phyloP scores from a whole-genome alignment of 108 stramenopile genomes.

The Nitzschia putrida region DNA sequence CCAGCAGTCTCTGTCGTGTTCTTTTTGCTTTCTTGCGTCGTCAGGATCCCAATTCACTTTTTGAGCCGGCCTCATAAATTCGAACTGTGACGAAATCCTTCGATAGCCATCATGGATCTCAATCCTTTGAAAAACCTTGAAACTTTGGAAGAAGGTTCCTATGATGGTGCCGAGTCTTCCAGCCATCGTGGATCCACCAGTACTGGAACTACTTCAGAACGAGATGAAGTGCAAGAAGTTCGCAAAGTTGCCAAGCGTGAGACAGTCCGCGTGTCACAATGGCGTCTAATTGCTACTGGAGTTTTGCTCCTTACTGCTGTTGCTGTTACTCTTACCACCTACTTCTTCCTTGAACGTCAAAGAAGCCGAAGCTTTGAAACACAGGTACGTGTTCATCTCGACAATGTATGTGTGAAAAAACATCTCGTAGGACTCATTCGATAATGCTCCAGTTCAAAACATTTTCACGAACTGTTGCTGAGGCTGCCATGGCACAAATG shows the following conservation, averaged over 20 bases:
- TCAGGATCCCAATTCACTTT: too few species aligned
- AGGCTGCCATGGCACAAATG: background rate
- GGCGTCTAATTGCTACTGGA: background rate
- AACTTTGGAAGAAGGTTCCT: too few species aligned
- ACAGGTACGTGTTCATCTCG: background rate
- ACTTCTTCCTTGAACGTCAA: background rate
- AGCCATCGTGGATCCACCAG: too few species aligned
- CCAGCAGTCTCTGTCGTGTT: too few species aligned
- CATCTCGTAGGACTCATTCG: too few species aligned
- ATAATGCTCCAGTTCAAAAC: background rate
- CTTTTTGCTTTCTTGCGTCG: too few species aligned
- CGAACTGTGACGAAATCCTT: too few species aligned
- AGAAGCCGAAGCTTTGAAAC: background rate
- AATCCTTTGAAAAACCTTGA: too few species aligned
- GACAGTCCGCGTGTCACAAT: background rate
- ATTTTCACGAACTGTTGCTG: background rate
- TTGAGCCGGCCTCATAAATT: too few species aligned
- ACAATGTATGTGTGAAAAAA: too few species aligned
- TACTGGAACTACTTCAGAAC: background rate
- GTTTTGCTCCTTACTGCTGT: background rate
- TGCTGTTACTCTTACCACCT: background rate
- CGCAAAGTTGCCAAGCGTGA: background rate
- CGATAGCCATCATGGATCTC: too few species aligned
- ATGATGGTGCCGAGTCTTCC: too few species aligned
- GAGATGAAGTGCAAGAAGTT: background rate